phyloP scores from a whole-genome alignment of 202 grass and related monocot genomes.

The Eragrostis tef region DNA sequence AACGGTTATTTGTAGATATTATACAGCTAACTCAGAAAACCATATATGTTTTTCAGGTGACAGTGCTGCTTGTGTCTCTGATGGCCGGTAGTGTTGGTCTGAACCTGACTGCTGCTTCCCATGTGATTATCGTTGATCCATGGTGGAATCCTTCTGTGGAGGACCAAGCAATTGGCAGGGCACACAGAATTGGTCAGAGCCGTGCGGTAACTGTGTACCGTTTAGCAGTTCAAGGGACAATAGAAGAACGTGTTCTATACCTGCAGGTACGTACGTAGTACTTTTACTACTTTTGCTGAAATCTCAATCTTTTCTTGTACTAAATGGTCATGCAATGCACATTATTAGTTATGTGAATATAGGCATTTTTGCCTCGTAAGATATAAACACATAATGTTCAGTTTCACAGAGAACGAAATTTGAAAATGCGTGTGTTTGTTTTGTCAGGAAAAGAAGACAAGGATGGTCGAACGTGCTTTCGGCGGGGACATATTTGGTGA shows the following conservation, averaged over 20 bases:
- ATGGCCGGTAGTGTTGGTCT: constrained; percentile 94
- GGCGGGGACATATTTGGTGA: neutral
- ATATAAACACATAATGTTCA: neutral
- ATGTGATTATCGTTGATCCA: constrained; percentile 93
- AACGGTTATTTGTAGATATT: too few relatives aligned
- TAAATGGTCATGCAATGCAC: neutral
- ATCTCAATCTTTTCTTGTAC: too few relatives aligned
- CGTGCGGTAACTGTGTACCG: constrained; percentile 75
- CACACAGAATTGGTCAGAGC: constrained; percentile 81
- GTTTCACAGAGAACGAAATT: neutral
- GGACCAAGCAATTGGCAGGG: constrained; percentile 83
- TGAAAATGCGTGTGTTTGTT: neutral
- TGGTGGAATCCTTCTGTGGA: constrained; percentile 90
- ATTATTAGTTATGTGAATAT: neutral
- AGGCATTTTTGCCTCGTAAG: neutral
- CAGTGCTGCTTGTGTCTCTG: constrained; percentile 90
- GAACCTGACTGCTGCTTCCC: constrained; percentile 83
- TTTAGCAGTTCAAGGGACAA: constrained; percentile 68
- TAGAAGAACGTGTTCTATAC: constrained; percentile 88
- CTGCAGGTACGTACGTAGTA: constrained; percentile 61
- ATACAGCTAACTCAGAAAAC: neutral
- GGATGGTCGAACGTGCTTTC: neutral
- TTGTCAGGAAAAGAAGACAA: neutral
- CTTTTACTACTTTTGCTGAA: neutral
- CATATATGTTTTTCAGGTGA: constrained; percentile 62